Evolutionary conservation across 371 early-diverging fungal species (phyloP), one percentile per base, ranked within the genome.

Genomic region (Lichtheimia hyalospora): DNA sequence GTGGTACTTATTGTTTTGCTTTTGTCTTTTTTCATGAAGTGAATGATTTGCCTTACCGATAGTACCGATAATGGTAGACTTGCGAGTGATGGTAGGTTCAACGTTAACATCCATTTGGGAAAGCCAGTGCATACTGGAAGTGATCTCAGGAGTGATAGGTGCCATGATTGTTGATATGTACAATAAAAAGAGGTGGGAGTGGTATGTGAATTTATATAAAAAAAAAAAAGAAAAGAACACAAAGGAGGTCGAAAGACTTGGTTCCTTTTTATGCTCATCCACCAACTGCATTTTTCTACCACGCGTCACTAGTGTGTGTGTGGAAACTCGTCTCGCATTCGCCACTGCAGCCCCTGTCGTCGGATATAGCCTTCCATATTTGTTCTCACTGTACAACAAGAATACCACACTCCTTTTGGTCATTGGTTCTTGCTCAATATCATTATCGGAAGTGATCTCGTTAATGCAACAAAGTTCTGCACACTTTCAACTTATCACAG

Each of bases 21-120:
- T 46, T 46, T 46, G 46, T 46, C 10, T 46, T 46, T 16, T 2
- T 34, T 10, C 34, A 8, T 34, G 34, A 8, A 8, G 2, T 34
- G 34, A 34, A 2, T 5, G 34, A 1, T 34, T 8, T 34, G 34
- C 10, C 34, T 21, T 84, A 87, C 88, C 89, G 56, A 92, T 89
- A 60, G 92, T 92, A 69, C 91, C 88, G 69, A 92, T 91, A 59
- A 93, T 90, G 52, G 88, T 87, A 25, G 90, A 86, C 70, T 91
- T 92, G 69, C 94, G 90, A 56, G 85, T 76, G 48, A 79, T 82
- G 42, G 66, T 69, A 13, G 87, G 84, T 60, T 85, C 85, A 49
- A 82, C 63, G 62, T 82, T 83, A 59, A 90, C 86, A 49, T 82
- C 76, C 63, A 93, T 77, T 49, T 85, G 73, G 41, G 91, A 73